phyloP scores from a whole-genome alignment of 768 basidiomycete species.

The Rhizopogon vesiculosus region DNA sequence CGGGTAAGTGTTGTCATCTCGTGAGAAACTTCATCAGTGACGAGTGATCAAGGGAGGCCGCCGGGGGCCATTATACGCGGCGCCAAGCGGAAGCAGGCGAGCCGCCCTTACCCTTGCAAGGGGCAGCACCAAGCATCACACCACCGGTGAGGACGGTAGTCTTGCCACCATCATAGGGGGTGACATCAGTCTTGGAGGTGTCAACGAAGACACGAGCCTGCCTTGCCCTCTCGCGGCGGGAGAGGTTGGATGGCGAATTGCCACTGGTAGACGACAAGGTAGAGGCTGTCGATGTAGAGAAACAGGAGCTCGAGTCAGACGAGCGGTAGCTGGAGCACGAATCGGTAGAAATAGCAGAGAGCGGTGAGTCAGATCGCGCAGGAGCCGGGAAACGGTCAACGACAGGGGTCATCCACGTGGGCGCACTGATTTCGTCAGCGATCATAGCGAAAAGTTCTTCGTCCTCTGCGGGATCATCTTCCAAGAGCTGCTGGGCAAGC shows the following conservation, averaged over 20 bases:
- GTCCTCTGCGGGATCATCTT: constrained; percentile 67
- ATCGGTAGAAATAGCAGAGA: constrained; percentile 50
- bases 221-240: constrained; percentile 65
- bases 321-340: constrained; percentile 56
- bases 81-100: constrained; percentile 41
- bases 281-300: constrained; percentile 60
- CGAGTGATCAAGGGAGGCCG: background rate
- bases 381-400: constrained; percentile 53
- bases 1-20: constrained; percentile 7
- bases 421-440: constrained; percentile 63
- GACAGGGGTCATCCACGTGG: constrained; percentile 67
- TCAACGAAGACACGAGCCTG: constrained; percentile 73
- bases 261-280: constrained; percentile 42
- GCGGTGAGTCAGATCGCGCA: constrained; percentile 50
- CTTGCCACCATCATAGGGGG: constrained; percentile 84
- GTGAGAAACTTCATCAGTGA: background rate
- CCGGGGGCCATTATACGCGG: constrained; percentile 35
- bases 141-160: constrained; percentile 85
- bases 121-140: constrained; percentile 72
- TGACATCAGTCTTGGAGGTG: constrained; percentile 70
- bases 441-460: constrained; percentile 73
- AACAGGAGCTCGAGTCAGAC: constrained; percentile 68
- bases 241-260: constrained; percentile 45
- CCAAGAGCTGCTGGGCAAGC: constrained; percentile 68
- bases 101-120: constrained; percentile 25